Conservation (phyloP, 2,329 filamentous ascomycete genomes). For the Pestalotiopsis sp. region DNA sequence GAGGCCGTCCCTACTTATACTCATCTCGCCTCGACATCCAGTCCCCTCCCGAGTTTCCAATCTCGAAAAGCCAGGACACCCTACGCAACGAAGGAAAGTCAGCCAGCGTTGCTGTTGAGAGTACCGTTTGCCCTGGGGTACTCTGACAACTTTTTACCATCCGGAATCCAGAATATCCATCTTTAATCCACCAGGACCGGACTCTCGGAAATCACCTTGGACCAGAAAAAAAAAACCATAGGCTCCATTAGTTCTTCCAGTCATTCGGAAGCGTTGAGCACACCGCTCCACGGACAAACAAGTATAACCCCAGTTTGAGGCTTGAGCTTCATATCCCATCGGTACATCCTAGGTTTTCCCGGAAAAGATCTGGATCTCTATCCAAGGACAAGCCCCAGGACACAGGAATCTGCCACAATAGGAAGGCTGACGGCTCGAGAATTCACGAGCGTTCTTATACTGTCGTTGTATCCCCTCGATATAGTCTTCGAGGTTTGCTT, state of each 20-base stretch:
- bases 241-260: slow-evolving; percentile 6
- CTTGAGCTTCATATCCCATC: slow-evolving; percentile 9
- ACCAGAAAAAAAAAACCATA: not conserved
- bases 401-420: not conserved
- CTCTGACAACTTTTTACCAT: not conserved
- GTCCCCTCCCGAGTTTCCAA: not conserved
- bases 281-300: slow-evolving; percentile 15
- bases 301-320: slow-evolving; percentile 14
- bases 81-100: slow-evolving; percentile 12
- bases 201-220: slow-evolving; percentile 1
- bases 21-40: not conserved
- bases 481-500: slow-evolving; percentile 14
- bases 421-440: slow-evolving; percentile 4
- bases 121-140: slow-evolving; percentile 2
- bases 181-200: slow-evolving; percentile 1
- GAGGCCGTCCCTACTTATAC: not conserved
- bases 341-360: slow-evolving; percentile 13
- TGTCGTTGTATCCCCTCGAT: slow-evolving; percentile 11
- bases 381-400: slow-evolving; percentile 9
- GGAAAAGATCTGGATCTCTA: slow-evolving; percentile 10
- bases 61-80: not conserved
- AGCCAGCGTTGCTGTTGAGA: slow-evolving; percentile 11
- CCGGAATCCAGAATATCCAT: not conserved
- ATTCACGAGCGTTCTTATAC: slow-evolving; percentile 8
- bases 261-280: slow-evolving; percentile 6